These are phyloP conservation scores for Neopestalotiopsis rosae DNA, from an alignment of 2,329 filamentous ascomycete species.

Conservation along the genomic window DNA sequence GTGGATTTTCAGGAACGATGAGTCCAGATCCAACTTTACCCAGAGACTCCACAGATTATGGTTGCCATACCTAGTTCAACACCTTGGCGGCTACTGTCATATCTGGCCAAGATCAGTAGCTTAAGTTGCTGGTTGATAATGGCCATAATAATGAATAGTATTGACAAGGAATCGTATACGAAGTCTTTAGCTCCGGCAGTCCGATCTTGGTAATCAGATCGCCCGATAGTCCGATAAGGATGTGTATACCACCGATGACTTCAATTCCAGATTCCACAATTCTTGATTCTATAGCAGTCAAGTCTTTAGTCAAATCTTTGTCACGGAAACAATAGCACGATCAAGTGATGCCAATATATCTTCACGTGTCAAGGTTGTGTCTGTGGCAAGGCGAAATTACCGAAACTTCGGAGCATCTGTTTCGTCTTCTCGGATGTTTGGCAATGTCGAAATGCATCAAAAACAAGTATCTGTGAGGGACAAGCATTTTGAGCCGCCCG, in stretches of 20 bases:
- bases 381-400: neutral
- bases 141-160: neutral
- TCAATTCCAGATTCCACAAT: neutral
- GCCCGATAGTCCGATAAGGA: neutral
- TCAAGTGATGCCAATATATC: neutral
- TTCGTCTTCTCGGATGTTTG: neutral
- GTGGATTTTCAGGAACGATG: slow-evolving; percentile 16
- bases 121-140: neutral
- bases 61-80: neutral
- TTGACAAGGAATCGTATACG: neutral
- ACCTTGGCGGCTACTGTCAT: neutral
- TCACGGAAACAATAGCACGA: neutral
- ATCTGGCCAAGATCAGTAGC: neutral
- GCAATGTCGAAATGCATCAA: neutral
- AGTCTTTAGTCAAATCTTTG: neutral
- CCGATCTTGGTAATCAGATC: neutral
- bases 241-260: neutral
- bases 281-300: neutral
- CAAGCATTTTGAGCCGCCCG: neutral
- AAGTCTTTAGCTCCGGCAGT: neutral
- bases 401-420: neutral
- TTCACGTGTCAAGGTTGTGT: neutral
- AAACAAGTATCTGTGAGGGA: neutral
- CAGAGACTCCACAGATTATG: neutral
- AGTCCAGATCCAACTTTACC: neutral